These are phyloP conservation scores for Zygoascus hellenicus DNA, from an alignment of 1,139 yeast species.

Conservation along the genomic window DNA sequence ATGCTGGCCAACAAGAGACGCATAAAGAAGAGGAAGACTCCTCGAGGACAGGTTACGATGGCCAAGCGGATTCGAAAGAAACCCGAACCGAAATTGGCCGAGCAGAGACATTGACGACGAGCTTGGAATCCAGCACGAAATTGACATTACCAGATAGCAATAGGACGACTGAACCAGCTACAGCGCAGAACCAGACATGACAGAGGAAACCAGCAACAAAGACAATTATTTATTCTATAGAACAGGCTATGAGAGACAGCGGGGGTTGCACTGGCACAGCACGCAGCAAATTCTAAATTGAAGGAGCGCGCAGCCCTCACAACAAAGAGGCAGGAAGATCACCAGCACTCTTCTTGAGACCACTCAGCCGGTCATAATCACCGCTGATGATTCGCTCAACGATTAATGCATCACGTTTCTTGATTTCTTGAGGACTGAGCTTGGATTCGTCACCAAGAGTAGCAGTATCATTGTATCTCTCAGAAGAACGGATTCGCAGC, in stretches of 20 bases:
- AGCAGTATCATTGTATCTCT: slow-evolving; percentile 61
- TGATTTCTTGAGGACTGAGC: slow-evolving; percentile 53
- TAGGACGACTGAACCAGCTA: no score
- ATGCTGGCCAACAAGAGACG: slow-evolving; percentile 9
- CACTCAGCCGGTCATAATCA: slow-evolving; percentile 75
- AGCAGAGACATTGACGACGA: neutral
- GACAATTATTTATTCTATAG: no score
- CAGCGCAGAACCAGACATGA: no score
- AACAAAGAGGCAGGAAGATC: slow-evolving; percentile 34
- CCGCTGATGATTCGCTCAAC: slow-evolving; percentile 80
- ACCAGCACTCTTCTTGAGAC: slow-evolving; percentile 49
- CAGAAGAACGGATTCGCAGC: slow-evolving; percentile 68
- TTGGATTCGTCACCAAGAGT: slow-evolving; percentile 47
- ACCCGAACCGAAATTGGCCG: no score
- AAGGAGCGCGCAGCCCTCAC: no score
- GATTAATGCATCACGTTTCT: slow-evolving; percentile 70
- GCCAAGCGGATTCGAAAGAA: no score
- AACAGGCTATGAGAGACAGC: no score
- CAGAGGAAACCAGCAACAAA: no score
- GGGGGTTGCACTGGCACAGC: no score
- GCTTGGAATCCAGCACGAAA: neutral
- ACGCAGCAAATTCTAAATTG: no score
- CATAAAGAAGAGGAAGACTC: slow-evolving; percentile 10
- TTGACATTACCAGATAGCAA: no score
- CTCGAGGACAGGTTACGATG: no score